Percentiles rank a stretch among this genome's conserved stretches.
Conservation (phyloP, 805 yeast species). For the Kazachstania kunashirensis region DNA sequence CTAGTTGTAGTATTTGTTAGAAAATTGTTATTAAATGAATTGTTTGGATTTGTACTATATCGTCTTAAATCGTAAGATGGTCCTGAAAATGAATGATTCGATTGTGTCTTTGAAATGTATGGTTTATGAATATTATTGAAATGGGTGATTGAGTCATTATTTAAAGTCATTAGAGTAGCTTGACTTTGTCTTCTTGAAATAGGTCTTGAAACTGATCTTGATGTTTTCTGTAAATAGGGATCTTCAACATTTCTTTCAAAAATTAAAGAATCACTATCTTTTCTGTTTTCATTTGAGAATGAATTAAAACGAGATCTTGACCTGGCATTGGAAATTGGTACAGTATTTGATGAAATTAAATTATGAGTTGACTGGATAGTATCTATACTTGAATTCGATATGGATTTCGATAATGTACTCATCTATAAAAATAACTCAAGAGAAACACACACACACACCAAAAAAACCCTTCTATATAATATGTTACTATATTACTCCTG, state of each 20-base stretch:
- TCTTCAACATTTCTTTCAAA: slow-evolving; percentile 64
- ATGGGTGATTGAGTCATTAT: neutral
- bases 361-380: neutral
- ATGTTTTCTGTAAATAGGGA: slow-evolving; percentile 23
- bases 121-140: neutral
- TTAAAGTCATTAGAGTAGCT: neutral
- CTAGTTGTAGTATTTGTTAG: neutral
- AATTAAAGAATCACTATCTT: slow-evolving; percentile 27
- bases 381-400: neutral
- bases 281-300: neutral
- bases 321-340: too few relatives aligned
- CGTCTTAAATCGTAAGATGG: slow-evolving; percentile 1
- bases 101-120: neutral
- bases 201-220: slow-evolving; percentile 1
- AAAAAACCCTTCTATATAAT: neutral
- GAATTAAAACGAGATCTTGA: neutral
- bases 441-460: too few relatives aligned
- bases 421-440: too few relatives aligned
- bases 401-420: neutral
- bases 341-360: too few relatives aligned
- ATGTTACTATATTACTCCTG: too few relatives aligned
- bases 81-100: neutral
- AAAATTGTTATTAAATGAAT: neutral
- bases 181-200: neutral
- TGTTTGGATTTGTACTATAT: slow-evolving; percentile 1